Conservation (phyloP, 2,329 filamentous ascomycete species). For the Monilinia fructigena region DNA sequence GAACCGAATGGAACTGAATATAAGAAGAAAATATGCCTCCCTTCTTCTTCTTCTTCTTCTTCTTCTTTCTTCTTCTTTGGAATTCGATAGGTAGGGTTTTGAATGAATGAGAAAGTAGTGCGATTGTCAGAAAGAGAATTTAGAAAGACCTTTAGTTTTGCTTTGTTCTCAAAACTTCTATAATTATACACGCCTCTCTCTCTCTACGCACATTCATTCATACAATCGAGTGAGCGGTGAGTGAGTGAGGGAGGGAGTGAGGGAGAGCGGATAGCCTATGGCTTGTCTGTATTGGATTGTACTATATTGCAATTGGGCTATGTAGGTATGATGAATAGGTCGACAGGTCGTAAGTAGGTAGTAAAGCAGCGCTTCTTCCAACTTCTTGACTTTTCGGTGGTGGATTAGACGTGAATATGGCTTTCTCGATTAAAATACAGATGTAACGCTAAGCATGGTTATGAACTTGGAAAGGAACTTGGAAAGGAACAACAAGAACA, state of each 20-base stretch:
- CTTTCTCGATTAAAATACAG: conserved; percentile 1
- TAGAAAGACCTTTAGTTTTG: background rate
- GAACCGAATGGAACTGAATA: background rate
- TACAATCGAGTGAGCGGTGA: background rate
- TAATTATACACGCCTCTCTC: background rate
- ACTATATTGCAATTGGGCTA: background rate
- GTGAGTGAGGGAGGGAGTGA: background rate
- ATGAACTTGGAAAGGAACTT: background rate
- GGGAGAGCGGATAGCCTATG: background rate
- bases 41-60: no score
- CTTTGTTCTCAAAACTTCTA: conserved; percentile 11
- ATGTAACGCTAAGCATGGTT: conserved; percentile 13
- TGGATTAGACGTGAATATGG: background rate
- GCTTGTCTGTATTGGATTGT: background rate
- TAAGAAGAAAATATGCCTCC: background rate
- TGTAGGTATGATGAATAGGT: background rate
- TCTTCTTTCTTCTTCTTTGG: no score
- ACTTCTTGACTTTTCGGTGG: background rate
- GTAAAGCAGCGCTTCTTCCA: background rate
- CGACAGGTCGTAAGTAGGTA: background rate
- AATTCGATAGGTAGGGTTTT: no score
- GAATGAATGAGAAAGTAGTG: background rate
- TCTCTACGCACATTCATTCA: conserved; percentile 4
- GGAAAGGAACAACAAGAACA: background rate
- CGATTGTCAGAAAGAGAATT: background rate